Evolutionary conservation across 441 rosid genomes (phyloP).

Genomic region (Daphne laureola): DNA sequence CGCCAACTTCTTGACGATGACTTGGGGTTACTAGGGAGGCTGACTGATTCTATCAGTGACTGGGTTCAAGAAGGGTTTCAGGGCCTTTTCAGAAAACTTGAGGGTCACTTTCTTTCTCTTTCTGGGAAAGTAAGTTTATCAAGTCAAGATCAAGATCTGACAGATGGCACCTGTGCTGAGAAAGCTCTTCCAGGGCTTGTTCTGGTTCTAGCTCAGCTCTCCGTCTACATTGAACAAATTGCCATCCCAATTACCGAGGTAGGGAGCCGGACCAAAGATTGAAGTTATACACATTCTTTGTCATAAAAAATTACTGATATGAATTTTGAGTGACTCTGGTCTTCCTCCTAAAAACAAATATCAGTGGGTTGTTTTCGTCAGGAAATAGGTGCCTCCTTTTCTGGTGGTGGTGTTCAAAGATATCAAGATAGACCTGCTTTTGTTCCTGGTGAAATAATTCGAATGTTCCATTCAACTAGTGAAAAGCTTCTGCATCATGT

Average conservation of each 20-base stretch:
- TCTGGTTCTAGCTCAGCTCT: slow-evolving; percentile 82
- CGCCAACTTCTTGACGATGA: slow-evolving; percentile 73
- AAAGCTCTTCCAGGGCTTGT: slow-evolving; percentile 67
- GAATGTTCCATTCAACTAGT: slow-evolving; percentile 65
- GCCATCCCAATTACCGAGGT: slow-evolving; percentile 90
- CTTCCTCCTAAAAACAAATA: background rate
- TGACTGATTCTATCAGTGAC: slow-evolving; percentile 53
- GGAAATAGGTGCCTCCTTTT: slow-evolving; percentile 87
- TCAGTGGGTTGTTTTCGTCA: slow-evolving; percentile 26
- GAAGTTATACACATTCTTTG: slow-evolving; percentile 2
- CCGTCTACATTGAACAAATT: slow-evolving; percentile 79
- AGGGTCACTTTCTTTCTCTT: slow-evolving; percentile 50
- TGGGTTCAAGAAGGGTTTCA: slow-evolving; percentile 97
- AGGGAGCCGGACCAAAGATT: slow-evolving; percentile 23
- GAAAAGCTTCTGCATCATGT: slow-evolving; percentile 88
- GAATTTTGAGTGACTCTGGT: slow-evolving; percentile 14
- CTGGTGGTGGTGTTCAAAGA: slow-evolving; percentile 60
- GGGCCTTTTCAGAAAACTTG: slow-evolving; percentile 69
- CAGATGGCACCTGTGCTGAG: slow-evolving; percentile 44
- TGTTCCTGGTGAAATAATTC: slow-evolving; percentile 87
- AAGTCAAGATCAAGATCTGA: slow-evolving; percentile 35
- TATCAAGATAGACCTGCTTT: slow-evolving; percentile 70
- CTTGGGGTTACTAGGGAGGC: slow-evolving; percentile 47
- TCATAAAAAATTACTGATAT: slow-evolving; percentile 7
- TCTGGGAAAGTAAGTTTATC: slow-evolving; percentile 60